Base-by-base conservation (phyloP, 1,139 yeast species). In the Debaryomyces udenii region DNA sequence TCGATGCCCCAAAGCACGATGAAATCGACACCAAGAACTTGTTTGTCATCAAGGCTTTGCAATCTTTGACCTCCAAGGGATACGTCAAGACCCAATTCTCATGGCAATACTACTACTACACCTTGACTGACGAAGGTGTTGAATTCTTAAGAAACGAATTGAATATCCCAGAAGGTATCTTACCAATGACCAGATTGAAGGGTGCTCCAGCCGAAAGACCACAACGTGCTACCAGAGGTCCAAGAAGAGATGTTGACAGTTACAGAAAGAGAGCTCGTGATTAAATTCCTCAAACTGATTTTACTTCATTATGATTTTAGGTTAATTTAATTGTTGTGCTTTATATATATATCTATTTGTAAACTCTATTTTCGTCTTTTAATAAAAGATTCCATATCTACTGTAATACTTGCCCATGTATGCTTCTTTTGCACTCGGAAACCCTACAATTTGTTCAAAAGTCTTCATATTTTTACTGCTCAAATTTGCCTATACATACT, bases 51-150 rank as follows among this genome's bases (percentile, higher is more conserved):
- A 93, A 93, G 87, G 98, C 99, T 70, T 86, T 93, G 76, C 99
- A 93, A 83, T 91, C 98, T 55, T 87, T 93, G 76, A 90, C 96
- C 71, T 93, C 99, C 60, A 90, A 86, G 80, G 99, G 99, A 74
- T 93, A 69, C 84, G 98, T 93, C 78, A 90, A 91, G 88, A 93
- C 99, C 66, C 98, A 91, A 80, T 93, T 93, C 86, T 93, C 99
- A 67, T 93, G 99, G 99, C 97, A 91, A 86, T 89, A 89, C 85
- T 94, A 93, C 82, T 94, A 93, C 96, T 94, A 94, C 95, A 90
- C 99, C 82, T 88, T 94, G 74, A 93, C 98, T 71, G 98, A 94
- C 74, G 96, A 88, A 78, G 99, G 99, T 84, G 94, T 94, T 58
- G 96, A 90, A 71, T 93, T 81, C 87, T 87, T 93, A 74, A 88